Percentiles rank a stretch among this genome's conserved stretches.
phyloP scores from a whole-genome alignment of 2,329 filamentous ascomycete species.

The Colletotrichum sp. region DNA sequence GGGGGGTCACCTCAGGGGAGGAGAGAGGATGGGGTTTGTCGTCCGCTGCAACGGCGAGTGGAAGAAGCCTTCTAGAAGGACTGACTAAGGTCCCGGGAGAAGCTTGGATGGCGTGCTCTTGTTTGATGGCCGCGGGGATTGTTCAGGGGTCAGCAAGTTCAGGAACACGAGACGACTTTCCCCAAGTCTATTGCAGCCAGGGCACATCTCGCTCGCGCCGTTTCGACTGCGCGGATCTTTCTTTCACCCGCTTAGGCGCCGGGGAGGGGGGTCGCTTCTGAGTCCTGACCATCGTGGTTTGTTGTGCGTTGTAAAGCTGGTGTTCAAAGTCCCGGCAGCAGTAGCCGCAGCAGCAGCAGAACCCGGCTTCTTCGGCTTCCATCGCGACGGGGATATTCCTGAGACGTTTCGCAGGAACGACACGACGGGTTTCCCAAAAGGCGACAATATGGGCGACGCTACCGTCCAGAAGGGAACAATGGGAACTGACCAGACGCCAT shows the following conservation, averaged over 20 bases:
- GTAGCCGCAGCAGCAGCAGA: not conserved
- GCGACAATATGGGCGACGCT: not conserved
- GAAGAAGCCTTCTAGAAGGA: constrained; percentile 20
- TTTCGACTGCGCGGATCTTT: not conserved
- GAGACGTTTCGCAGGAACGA: not conserved
- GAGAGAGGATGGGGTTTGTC: not conserved
- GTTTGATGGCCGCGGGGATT: constrained; percentile 1
- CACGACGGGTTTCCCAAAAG: not conserved
- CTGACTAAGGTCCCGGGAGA: not conserved
- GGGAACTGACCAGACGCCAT: not conserved
- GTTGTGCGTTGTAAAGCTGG: not conserved
- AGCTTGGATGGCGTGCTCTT: not conserved
- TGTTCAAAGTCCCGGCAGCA: not conserved
- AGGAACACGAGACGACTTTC: not conserved
- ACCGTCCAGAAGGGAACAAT: not conserved
- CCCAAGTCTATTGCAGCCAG: not conserved
- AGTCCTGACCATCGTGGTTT: not conserved
- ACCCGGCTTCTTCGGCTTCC: not conserved
- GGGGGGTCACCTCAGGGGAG: not conserved
- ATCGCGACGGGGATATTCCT: not conserved
- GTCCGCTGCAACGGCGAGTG: not conserved
- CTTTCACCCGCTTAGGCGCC: constrained; percentile 1
- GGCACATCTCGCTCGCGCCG: not conserved
- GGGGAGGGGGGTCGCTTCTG: not conserved
- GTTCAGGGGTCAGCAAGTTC: not conserved